Conservation (phyloP, 768 basidiomycete genomes). For the Rhizopogon vesiculosus region DNA sequence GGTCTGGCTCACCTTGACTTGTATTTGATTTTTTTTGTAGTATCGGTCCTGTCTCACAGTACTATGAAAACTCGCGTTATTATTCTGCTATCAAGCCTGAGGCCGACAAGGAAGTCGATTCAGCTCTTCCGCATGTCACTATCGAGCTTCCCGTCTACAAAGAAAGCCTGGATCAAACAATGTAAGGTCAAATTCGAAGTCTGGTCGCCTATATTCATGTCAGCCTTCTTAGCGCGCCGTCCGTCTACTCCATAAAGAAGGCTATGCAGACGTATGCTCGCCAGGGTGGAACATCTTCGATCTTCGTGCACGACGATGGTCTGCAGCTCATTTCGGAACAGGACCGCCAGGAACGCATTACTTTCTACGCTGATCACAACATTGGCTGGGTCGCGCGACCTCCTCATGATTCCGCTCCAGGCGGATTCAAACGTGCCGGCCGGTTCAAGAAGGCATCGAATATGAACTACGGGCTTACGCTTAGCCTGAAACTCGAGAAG, state of each 20-base stretch:
- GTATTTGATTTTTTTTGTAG: slow-evolving; percentile 27
- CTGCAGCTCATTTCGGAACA: slow-evolving; percentile 57
- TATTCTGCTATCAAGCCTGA: slow-evolving; percentile 68
- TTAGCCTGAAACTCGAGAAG: slow-evolving; percentile 49
- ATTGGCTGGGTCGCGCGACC: slow-evolving; percentile 84
- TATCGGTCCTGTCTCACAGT: slow-evolving; percentile 81
- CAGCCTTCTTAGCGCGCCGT: slow-evolving; percentile 45
- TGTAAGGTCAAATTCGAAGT: slow-evolving; percentile 43
- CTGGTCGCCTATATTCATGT: background rate
- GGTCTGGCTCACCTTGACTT: background rate
- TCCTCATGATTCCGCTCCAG: slow-evolving; percentile 43
- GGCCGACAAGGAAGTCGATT: slow-evolving; percentile 58
- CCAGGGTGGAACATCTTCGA: slow-evolving; percentile 74
- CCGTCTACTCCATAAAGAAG: slow-evolving; percentile 69
- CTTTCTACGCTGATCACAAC: slow-evolving; percentile 67
- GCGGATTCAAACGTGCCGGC: slow-evolving; percentile 60
- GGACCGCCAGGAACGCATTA: slow-evolving; percentile 58
- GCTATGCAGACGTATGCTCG: slow-evolving; percentile 86
- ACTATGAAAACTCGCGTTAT: slow-evolving; percentile 78
- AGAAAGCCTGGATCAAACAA: slow-evolving; percentile 75
- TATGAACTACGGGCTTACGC: slow-evolving; percentile 68
- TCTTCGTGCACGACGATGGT: slow-evolving; percentile 73
- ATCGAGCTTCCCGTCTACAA: slow-evolving; percentile 89
- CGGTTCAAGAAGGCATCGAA: slow-evolving; percentile 90
- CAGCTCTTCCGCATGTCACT: slow-evolving; percentile 66